Conservation (phyloP, 1,139 yeast genomes). For the Blastobotrys ciferrii region DNA sequence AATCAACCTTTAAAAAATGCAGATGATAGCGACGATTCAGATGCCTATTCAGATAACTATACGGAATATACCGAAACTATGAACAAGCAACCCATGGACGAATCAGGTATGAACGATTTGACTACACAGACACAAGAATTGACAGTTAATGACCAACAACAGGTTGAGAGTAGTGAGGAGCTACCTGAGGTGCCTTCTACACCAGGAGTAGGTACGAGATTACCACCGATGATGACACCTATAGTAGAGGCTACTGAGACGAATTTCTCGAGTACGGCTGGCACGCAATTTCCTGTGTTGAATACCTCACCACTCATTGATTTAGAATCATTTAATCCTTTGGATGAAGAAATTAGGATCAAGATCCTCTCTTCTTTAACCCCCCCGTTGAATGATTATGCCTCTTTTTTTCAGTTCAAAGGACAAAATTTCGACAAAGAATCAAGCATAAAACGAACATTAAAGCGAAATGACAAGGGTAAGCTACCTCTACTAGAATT, state of each 20-base stretch:
- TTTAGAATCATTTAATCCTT: slow-evolving; percentile 31
- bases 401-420: slow-evolving; percentile 35
- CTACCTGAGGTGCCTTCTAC: slow-evolving; percentile 9
- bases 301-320: slow-evolving; percentile 10
- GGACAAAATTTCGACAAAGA: slow-evolving; percentile 29
- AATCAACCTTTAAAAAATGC: slow-evolving; percentile 53
- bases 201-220: slow-evolving; percentile 11
- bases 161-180: slow-evolving; percentile 9
- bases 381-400: slow-evolving; percentile 29
- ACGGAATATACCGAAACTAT: slow-evolving; percentile 12
- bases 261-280: slow-evolving; percentile 10
- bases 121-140: slow-evolving; percentile 18
- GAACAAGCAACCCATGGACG: not conserved
- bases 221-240: slow-evolving; percentile 34
- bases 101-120: slow-evolving; percentile 21
- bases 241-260: slow-evolving; percentile 36
- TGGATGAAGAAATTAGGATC: slow-evolving; percentile 32
- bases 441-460: slow-evolving; percentile 15
- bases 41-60: slow-evolving; percentile 14
- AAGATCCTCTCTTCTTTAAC: slow-evolving; percentile 28
- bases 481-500: slow-evolving; percentile 19
- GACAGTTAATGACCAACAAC: slow-evolving; percentile 20
- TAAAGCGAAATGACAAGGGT: slow-evolving; percentile 13
- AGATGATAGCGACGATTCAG: slow-evolving; percentile 21
- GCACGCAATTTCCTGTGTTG: slow-evolving; percentile 7